Evolutionary conservation across 768 basidiomycete genomes (phyloP), one percentile per base, ranked within the genome.

Genomic region (Suillus weaverae): DNA sequence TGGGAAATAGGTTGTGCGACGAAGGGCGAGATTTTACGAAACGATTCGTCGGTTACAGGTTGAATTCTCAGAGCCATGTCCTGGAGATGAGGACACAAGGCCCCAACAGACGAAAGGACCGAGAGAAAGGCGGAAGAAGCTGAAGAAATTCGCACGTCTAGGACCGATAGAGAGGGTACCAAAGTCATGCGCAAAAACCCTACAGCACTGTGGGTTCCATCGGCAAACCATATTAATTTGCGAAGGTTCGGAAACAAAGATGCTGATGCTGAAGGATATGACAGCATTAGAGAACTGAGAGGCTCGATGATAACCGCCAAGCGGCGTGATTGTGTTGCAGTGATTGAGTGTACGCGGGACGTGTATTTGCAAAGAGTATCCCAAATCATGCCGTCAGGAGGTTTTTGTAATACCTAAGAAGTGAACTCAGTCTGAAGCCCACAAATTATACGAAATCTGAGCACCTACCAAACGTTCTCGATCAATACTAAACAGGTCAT

Each of bases 121-220:
- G 51, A 53, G 18, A 53, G 51, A 53, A 53, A 32, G 16, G 8
- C 30, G 9, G 30, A 20, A 30, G 51, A 53, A 32, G 51, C 18
- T 32, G 18, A 32, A 53, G 30, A 32, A 30, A 30, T 32, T 10
- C 2, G 50, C 3, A 18, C 10, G 20, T 54, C 32, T 33, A 55
- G 36, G 33, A 30, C 26, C 26, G 8, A 51, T 22, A 73, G 46
- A 6, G 71, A 20, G 22, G 72, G 66, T 20, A 73, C 70, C 13
- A 73, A 75, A 30, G 73, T 22, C 35, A 73, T 66, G 26, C 67
- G 72, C 35, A 73, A 39, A 50, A 73, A 67, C 32, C 68, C 73
- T 1, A 70, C 59, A 65, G 67, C 70, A 36, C 54, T 14, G 2
- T 64, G 38, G 59, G 74, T 72, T 30, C 67, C 62, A 41, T 64